Evolutionary conservation across 768 basidiomycete genomes (phyloP).

Genomic region (Russula sp.): DNA sequence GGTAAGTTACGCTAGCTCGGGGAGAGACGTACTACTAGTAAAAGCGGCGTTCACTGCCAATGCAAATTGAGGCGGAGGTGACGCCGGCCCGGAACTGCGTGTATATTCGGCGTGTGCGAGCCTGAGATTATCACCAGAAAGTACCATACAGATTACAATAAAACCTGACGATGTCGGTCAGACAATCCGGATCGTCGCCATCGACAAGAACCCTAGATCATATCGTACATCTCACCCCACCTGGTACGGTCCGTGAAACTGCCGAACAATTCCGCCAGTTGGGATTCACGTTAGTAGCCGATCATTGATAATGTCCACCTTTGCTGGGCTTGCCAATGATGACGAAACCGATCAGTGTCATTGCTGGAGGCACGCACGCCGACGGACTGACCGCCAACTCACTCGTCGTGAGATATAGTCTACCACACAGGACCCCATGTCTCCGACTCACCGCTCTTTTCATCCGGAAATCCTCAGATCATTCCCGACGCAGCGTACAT

Average conservation of each 20-base stretch:
- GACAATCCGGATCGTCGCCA: slow-evolving; percentile 9
- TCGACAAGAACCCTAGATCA: slow-evolving; percentile 54
- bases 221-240: slow-evolving; percentile 65
- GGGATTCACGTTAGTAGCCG: slow-evolving; percentile 56
- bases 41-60: no score
- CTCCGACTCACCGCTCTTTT: neutral
- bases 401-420: slow-evolving; percentile 43
- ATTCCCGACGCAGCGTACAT: slow-evolving; percentile 56
- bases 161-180: neutral
- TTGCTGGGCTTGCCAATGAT: neutral
- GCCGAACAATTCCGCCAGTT: slow-evolving; percentile 49
- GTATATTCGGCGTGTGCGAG: no score
- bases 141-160: neutral
- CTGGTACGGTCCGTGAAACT: slow-evolving; percentile 46
- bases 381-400: slow-evolving; percentile 59
- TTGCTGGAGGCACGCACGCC: slow-evolving; percentile 60
- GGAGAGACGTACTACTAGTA: no score
- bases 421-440: neutral
- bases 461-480: slow-evolving; percentile 33
- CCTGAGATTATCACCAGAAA: no score
- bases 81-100: no score
- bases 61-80: no score
- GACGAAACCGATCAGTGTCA: slow-evolving; percentile 41
- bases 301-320: neutral
- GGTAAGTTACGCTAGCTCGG: no score